These are phyloP conservation scores for Nigrospora oryzae DNA, from an alignment of 2,329 filamentous ascomycete species.

Conservation along the genomic window DNA sequence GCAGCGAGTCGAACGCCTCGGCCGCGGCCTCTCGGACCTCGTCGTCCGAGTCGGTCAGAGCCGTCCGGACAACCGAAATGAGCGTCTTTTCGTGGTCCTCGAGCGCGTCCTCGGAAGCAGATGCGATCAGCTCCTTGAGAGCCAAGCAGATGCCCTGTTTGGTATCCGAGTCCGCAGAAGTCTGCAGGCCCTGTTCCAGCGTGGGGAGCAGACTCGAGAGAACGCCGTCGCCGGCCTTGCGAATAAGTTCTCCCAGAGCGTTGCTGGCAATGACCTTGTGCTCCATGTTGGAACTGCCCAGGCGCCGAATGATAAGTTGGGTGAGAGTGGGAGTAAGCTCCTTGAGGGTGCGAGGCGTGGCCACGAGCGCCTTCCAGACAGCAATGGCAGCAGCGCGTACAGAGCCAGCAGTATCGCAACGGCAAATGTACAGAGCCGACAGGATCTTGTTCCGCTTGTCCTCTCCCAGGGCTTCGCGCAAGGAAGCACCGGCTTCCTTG, in stretches of 20 bases:
- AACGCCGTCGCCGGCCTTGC: conserved; percentile 92
- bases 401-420: conserved; percentile 88
- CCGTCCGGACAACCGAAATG: conserved; percentile 87
- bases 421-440: conserved; percentile 94
- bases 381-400: conserved; percentile 84
- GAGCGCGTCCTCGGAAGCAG: conserved; percentile 78
- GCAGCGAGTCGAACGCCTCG: conserved; percentile 91
- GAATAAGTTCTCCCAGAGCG: conserved; percentile 89
- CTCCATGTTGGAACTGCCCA: conserved; percentile 95
- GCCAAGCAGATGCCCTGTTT: conserved; percentile 98
- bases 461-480: conserved; percentile 88
- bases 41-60: conserved; percentile 79
- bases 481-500: conserved; percentile 82
- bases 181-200: conserved; percentile 82
- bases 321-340: conserved; percentile 92
- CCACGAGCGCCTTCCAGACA: conserved; percentile 96
- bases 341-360: conserved; percentile 84
- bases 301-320: conserved; percentile 84
- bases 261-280: conserved; percentile 99
- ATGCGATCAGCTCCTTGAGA: conserved; percentile 83
- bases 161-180: conserved; percentile 81
- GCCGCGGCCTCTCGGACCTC: conserved; percentile 93
- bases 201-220: conserved; percentile 81
- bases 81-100: conserved; percentile 94
- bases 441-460: conserved; percentile 96